Percentiles rank a stretch among this genome's conserved stretches.
Conservation (phyloP, 2,329 filamentous ascomycete genomes). For the Pseudogymnoascus pannorum region DNA sequence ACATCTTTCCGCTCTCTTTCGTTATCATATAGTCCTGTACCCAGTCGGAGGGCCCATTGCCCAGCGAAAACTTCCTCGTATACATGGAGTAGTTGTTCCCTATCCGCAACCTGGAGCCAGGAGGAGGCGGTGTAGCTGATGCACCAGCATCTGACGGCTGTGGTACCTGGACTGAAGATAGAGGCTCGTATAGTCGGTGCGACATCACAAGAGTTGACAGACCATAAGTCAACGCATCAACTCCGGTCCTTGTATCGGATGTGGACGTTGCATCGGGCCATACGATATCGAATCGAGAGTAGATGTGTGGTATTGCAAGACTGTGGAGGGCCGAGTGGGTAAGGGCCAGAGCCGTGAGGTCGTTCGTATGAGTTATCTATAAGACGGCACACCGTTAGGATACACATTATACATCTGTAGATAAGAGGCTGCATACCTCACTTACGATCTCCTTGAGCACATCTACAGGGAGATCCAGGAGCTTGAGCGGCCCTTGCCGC, state of each 20-base stretch:
- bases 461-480: conserved; percentile 72
- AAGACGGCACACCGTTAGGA: not conserved
- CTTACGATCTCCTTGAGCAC: conserved; percentile 72
- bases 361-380: conserved; percentile 73
- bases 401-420: not conserved
- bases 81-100: conserved; percentile 73
- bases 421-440: conserved; percentile 46
- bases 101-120: conserved; percentile 36
- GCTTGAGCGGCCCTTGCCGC: conserved; percentile 49
- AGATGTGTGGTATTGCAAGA: conserved; percentile 70
- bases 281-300: conserved; percentile 79
- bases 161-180: not conserved
- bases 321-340: conserved; percentile 71
- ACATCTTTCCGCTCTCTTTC: conserved; percentile 80
- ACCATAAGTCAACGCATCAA: conserved; percentile 78
- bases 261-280: conserved; percentile 68
- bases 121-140: conserved; percentile 17
- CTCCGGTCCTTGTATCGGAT: conserved; percentile 60
- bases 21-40: conserved; percentile 75
- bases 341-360: conserved; percentile 69
- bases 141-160: conserved; percentile 5
- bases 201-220: conserved; percentile 68
- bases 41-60: conserved; percentile 73
- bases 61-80: conserved; percentile 74
- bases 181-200: conserved; percentile 8